A percentile compares a stretch with the other conserved stretches of the same genome.
These are phyloP conservation scores for Fusarium coffeatum DNA, from an alignment of 2,329 filamentous ascomycete genomes.

Conservation along the genomic window DNA sequence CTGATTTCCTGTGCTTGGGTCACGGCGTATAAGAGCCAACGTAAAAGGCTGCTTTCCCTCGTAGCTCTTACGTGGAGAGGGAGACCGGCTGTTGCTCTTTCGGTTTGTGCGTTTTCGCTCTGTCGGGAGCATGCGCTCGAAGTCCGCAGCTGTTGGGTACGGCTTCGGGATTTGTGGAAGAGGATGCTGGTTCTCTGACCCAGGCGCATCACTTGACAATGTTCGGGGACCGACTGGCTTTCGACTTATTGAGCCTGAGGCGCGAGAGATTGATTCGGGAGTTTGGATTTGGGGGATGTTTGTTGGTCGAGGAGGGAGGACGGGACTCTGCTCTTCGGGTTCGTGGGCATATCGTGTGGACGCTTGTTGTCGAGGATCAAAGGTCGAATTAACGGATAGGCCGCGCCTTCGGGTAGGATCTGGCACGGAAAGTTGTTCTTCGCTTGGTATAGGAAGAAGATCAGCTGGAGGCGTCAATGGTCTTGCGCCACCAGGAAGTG, in stretches of 20 bases:
- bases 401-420: conserved; percentile 31
- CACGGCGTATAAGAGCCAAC: conserved; percentile 77
- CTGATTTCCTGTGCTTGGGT: conserved; percentile 74
- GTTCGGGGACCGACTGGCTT: conserved; percentile 48
- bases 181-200: conserved; percentile 8
- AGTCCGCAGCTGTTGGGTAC: conserved; percentile 15
- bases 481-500: conserved; percentile 55
- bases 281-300: conserved; percentile 27
- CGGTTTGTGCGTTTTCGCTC: conserved; percentile 3
- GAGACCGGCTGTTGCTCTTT: conserved; percentile 44
- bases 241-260: conserved; percentile 32
- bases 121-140: conserved; percentile 24
- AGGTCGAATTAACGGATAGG: conserved; percentile 38
- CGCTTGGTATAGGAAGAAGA: conserved; percentile 30
- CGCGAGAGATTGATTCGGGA: conserved; percentile 9
- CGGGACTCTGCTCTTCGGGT: conserved; percentile 18
- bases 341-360: conserved; percentile 27
- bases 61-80: conserved; percentile 53
- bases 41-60: conserved; percentile 59
- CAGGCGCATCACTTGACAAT: conserved; percentile 18
- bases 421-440: conserved; percentile 4
- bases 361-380: conserved; percentile 22
- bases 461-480: conserved; percentile 46
- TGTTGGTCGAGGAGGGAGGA: conserved; percentile 26
- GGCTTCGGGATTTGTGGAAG: conserved; percentile 23